Base-by-base conservation (phyloP, 495 filamentous ascomycete species). In the Extremus antarcticus region DNA sequence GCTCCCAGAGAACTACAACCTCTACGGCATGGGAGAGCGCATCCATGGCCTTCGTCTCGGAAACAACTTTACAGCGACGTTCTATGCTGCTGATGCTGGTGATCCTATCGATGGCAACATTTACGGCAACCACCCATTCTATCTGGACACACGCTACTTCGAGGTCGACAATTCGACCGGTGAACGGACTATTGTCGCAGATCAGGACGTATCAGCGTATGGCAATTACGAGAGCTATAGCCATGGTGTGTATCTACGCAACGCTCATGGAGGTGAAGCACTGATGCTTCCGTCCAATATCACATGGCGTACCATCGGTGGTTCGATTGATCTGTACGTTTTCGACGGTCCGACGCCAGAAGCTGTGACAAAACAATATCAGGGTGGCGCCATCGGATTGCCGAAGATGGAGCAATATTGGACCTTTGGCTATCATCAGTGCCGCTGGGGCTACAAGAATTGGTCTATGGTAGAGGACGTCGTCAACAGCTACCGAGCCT, bases 251-350 rank as follows among this genome's bases (percentile, higher is more conserved):
- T 85, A 80, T 62, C 64, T 75, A 2, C 71, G 81, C 43, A 85
- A 84, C 64, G 74, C 81, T 10, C 88, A 94, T 63, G 83, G 81
- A 7, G 85, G 89, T 57, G 88, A 94, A 59, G 74, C 89, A 0
- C 68, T 90, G 17, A 68, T 89, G 54, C 71, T 73, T 25, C 73
- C 82, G 1, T 66, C 79, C 2, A 82, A 80, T 50, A 76, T 94
- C 59, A 88, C 84, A 3, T 94, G 88, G 87, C 79, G 88, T 39
- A 74, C 81, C 1, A 64, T 85, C 2, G 81, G 81, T 52, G 81
- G 81, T 19, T 78, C 71, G 59, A 75, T 85, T 43, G 80, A 84
- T 55, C 63, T 84, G 53, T 82, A 80, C 52, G 77, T 85, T 68
- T 83, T 78, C 57, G 70, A 79, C 35, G 81, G 81, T 0, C 81